phyloP scores from a whole-genome alignment of 2,329 filamentous ascomycete genomes.

The Neocucurbitaria cava region DNA sequence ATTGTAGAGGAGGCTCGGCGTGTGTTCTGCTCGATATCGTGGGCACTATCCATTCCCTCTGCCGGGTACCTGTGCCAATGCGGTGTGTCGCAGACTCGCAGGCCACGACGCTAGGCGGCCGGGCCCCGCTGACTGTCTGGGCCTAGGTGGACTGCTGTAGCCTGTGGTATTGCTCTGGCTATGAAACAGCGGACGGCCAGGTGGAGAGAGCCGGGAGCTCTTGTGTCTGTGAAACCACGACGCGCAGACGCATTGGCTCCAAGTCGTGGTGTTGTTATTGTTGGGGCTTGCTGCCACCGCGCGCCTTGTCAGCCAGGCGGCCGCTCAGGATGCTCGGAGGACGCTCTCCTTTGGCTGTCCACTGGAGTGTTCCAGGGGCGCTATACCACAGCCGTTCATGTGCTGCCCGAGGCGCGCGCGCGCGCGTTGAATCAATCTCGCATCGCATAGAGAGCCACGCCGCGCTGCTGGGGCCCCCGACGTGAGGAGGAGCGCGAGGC shows the following conservation, averaged over 20 bases:
- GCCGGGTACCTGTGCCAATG: conserved; percentile 18
- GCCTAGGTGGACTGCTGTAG: conserved; percentile 15
- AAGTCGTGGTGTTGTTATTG: conserved; percentile 7
- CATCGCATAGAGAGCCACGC: conserved; percentile 19
- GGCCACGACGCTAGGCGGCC: conserved; percentile 10
- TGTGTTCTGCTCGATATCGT: neutral
- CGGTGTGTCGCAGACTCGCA: conserved; percentile 39
- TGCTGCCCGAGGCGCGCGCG: neutral
- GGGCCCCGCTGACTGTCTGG: conserved; percentile 18
- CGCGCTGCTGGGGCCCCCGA: conserved; percentile 15
- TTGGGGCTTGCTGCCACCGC: neutral
- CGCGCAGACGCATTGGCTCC: conserved; percentile 22
- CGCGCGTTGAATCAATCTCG: conserved; percentile 18
- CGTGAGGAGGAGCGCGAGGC: conserved; percentile 13
- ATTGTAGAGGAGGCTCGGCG: neutral
- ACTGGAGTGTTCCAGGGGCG: neutral
- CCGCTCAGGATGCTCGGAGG: neutral
- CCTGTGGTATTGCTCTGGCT: conserved; percentile 16
- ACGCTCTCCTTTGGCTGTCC: neutral
- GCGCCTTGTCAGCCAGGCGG: neutral
- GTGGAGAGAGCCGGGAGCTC: conserved; percentile 26
- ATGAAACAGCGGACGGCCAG: conserved; percentile 36
- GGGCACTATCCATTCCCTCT: conserved; percentile 5
- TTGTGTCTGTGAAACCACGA: conserved; percentile 20
- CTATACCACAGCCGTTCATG: neutral